Conservation (phyloP, 495 filamentous ascomycete species). For the Jackrogersella minutella region DNA sequence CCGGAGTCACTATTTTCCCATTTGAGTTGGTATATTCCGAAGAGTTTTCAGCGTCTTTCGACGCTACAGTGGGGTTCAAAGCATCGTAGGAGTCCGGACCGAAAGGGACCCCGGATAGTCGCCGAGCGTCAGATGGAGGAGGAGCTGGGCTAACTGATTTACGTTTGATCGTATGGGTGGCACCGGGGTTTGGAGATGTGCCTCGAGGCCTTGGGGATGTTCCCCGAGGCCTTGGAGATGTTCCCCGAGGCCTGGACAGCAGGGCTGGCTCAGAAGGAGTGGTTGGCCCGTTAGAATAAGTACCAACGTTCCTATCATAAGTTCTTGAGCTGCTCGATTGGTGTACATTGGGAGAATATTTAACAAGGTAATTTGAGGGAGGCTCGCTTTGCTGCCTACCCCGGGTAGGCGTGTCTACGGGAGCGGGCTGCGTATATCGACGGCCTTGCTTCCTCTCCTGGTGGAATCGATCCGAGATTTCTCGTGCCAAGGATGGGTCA, state of each 20-base stretch:
- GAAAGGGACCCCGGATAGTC: slow-evolving; percentile 76
- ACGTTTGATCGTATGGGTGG: slow-evolving; percentile 64
- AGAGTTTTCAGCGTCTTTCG: slow-evolving; percentile 38
- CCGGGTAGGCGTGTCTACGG: slow-evolving; percentile 47
- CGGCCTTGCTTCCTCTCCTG: slow-evolving; percentile 55
- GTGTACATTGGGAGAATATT: slow-evolving; percentile 50
- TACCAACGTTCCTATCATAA: slow-evolving; percentile 45
- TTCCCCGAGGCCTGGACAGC: slow-evolving; percentile 49
- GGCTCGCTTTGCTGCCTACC: slow-evolving; percentile 53
- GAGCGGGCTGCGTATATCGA: slow-evolving; percentile 51
- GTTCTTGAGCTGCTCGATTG: slow-evolving; percentile 46
- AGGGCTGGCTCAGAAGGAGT: slow-evolving; percentile 46
- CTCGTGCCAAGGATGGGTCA: slow-evolving; percentile 65
- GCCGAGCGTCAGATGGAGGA: slow-evolving; percentile 58
- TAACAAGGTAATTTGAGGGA: slow-evolving; percentile 45
- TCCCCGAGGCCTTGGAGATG: slow-evolving; percentile 50
- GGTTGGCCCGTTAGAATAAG: slow-evolving; percentile 52
- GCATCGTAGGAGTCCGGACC: slow-evolving; percentile 87
- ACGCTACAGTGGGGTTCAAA: slow-evolving; percentile 66
- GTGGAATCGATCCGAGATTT: slow-evolving; percentile 61
- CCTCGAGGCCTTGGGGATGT: slow-evolving; percentile 53
- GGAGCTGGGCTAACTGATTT: slow-evolving; percentile 84
- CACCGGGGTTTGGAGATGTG: slow-evolving; percentile 65
- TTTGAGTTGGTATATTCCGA: slow-evolving; percentile 54
- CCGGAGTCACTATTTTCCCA: slow-evolving; percentile 77